Conservation (phyloP, 164 flowering plant genomes). For the Paratinospora sagittata region DNA sequence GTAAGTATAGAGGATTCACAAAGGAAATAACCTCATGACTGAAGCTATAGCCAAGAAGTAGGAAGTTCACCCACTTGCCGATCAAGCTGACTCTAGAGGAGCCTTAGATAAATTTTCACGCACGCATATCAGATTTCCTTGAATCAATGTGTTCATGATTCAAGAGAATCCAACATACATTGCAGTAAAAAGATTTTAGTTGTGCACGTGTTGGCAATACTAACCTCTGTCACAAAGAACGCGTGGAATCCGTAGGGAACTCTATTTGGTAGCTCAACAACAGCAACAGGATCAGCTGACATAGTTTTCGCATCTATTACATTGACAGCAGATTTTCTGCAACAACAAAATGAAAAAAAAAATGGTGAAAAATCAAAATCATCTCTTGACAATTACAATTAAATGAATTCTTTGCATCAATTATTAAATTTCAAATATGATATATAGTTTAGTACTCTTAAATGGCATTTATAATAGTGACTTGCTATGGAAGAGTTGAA, state of each 20-base stretch:
- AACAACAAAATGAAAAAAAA: slow-evolving; percentile 7
- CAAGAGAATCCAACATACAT: no score
- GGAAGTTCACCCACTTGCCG: no score
- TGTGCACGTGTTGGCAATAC: slow-evolving; percentile 19
- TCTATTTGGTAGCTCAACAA: slow-evolving; percentile 77
- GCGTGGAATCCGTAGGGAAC: slow-evolving; percentile 98
- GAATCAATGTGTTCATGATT: no score
- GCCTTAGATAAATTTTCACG: no score
- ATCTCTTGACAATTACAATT: background rate
- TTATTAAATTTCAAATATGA: no score
- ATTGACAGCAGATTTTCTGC: slow-evolving; percentile 80
- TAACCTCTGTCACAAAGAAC: slow-evolving; percentile 88
- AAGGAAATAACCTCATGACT: no score
- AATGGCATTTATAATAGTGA: background rate
- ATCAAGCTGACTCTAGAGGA: no score
- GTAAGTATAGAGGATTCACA: no score
- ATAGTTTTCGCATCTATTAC: slow-evolving; percentile 93
- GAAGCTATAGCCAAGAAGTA: no score
- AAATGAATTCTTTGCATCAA: no score
- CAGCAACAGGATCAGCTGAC: slow-evolving; percentile 93
- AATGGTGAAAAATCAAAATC: background rate
- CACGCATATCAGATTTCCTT: no score
- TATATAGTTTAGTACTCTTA: background rate
- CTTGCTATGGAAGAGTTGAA: background rate
- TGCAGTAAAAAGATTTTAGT: no score